phyloP scores from a whole-genome alignment of 2,329 filamentous ascomycete species.

The Verticillium nonalfalfae region DNA sequence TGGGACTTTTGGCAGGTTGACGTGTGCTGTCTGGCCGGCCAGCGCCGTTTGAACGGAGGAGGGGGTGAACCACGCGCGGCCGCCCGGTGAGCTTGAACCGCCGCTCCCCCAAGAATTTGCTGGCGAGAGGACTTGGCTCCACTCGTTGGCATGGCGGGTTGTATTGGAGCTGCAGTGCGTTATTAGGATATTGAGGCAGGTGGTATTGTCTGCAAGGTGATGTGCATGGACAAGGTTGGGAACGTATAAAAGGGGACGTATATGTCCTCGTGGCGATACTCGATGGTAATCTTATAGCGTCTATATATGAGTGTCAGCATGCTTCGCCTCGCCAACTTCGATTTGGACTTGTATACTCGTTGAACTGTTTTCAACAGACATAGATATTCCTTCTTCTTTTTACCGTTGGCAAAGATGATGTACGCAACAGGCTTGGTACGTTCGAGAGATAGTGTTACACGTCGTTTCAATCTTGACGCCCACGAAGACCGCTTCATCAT shows the following conservation, averaged over 20 bases:
- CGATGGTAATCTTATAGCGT: background rate
- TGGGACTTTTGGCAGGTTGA: background rate
- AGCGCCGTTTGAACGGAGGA: background rate
- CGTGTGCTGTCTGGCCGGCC: background rate
- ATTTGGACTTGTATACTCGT: background rate
- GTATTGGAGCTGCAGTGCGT: background rate
- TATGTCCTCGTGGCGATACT: background rate
- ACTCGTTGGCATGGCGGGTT: background rate
- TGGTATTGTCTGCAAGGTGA: background rate
- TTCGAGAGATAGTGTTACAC: background rate
- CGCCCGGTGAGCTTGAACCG: background rate
- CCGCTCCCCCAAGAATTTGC: background rate
- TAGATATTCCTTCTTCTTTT: no score
- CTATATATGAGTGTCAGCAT: background rate
- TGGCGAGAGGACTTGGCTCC: background rate
- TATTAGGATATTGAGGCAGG: background rate
- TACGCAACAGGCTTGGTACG: slow-evolving; percentile 6
- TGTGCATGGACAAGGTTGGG: background rate
- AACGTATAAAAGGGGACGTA: background rate
- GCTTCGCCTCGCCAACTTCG: background rate
- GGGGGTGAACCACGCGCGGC: background rate
- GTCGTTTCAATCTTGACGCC: background rate
- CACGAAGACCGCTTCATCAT: slow-evolving; percentile 2
- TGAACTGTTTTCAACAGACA: no score
- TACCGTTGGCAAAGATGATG: background rate